A percentile compares a stretch with the other conserved stretches of the same genome.
These are phyloP conservation scores for Claviceps quebecensis DNA, from an alignment of 2,329 filamentous ascomycete species.

Conservation along the genomic window DNA sequence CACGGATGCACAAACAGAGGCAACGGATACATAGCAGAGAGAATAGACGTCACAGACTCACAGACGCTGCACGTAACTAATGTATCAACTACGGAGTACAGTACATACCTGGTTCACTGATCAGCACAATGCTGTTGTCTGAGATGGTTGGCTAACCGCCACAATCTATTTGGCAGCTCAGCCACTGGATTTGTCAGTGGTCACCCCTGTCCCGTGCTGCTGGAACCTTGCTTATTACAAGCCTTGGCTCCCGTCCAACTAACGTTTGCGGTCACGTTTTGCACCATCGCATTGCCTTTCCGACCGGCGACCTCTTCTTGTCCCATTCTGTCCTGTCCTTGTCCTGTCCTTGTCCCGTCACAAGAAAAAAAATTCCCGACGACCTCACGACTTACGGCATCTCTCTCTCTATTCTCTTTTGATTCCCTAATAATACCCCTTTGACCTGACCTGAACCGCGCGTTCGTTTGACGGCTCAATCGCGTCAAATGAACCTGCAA, in stretches of 20 bases:
- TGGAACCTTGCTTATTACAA: background rate
- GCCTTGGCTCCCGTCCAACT: background rate
- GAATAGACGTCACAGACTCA: too few relatives aligned
- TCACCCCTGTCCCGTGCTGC: background rate
- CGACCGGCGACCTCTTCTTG: background rate
- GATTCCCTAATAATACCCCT: slow-evolving; percentile 8
- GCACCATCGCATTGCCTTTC: background rate
- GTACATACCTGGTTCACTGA: too few relatives aligned
- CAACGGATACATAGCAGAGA: too few relatives aligned
- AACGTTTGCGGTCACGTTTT: background rate
- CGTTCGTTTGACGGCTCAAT: slow-evolving; percentile 77
- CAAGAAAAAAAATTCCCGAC: background rate
- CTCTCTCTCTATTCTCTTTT: slow-evolving; percentile 8
- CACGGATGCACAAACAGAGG: too few relatives aligned
- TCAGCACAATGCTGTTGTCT: too few relatives aligned
- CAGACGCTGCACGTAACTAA: too few relatives aligned
- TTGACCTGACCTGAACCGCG: slow-evolving; percentile 36
- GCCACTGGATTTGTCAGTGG: background rate
- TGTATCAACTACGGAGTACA: too few relatives aligned
- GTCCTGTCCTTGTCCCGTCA: background rate
- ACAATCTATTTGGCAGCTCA: background rate
- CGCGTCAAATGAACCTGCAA: slow-evolving; percentile 99
- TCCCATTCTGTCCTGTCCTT: background rate
- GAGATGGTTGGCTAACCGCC: too few relatives aligned
- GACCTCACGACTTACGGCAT: slow-evolving; percentile 1